Conservation (phyloP, 1,284 basidiomycete genomes). For the Malassezia slooffiae region DNA sequence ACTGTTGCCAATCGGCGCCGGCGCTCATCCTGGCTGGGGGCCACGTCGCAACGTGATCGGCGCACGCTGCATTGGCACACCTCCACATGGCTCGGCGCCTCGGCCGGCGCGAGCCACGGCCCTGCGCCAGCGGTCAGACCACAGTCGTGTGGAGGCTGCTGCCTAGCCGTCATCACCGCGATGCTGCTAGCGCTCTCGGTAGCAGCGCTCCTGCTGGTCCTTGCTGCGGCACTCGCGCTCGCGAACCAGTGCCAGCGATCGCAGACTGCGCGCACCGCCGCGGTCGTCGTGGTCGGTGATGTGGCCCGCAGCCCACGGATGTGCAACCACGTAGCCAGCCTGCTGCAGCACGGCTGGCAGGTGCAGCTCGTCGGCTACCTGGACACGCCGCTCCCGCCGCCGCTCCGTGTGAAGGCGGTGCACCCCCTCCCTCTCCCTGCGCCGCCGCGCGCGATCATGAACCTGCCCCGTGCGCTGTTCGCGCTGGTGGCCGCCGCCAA, state of each 20-base stretch:
- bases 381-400: conserved; percentile 24
- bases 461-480: conserved; percentile 57
- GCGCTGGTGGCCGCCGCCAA: conserved; percentile 68
- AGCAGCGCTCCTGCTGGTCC: neutral
- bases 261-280: conserved; percentile 51
- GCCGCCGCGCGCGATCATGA: conserved; percentile 54
- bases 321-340: conserved; percentile 95
- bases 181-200: neutral
- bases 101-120: too few species aligned
- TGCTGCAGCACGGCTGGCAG: conserved; percentile 67
- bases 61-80: too few species aligned
- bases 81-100: neutral
- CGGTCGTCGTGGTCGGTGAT: conserved; percentile 86
- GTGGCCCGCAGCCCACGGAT: conserved; percentile 89
- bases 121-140: too few species aligned
- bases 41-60: too few species aligned
- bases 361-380: conserved; percentile 74
- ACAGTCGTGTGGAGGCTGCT: too few species aligned
- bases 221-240: too few species aligned
- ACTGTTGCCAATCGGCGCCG: conserved; percentile 1
- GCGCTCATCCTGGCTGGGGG: conserved; percentile 2
- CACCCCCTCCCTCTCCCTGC: conserved; percentile 53
- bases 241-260: too few species aligned
- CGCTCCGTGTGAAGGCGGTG: conserved; percentile 20
- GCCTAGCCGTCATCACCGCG: too few species aligned